phyloP scores from a whole-genome alignment of 106 monocot species.

The Chionographis japonica region DNA sequence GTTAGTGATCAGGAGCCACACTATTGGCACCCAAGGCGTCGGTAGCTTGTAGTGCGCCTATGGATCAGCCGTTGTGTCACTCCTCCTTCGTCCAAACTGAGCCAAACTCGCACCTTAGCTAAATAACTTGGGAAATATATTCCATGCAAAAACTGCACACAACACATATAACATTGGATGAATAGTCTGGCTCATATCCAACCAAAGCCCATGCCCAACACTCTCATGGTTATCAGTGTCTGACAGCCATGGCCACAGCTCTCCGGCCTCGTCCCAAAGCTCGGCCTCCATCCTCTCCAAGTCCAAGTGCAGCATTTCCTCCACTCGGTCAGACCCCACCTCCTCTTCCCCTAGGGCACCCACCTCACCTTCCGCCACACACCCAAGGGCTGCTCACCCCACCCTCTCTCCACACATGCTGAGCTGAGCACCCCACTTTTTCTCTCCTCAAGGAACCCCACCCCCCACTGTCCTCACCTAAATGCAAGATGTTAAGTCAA shows the following conservation, averaged over 20 bases:
- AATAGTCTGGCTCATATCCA: not conserved
- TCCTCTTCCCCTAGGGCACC: not conserved
- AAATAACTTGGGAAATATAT: too few species aligned
- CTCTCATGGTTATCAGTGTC: not conserved
- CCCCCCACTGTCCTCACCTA: not conserved
- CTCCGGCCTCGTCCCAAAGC: slow-evolving; percentile 10
- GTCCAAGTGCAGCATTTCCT: slow-evolving; percentile 15
- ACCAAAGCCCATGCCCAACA: not conserved
- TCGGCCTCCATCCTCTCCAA: slow-evolving; percentile 9
- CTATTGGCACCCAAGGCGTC: too few species aligned
- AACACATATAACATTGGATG: too few species aligned
- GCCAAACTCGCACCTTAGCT: too few species aligned
- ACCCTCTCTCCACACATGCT: not conserved
- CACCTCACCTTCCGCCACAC: not conserved
- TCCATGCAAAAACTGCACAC: too few species aligned
- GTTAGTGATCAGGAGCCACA: too few species aligned
- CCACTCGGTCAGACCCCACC: not conserved
- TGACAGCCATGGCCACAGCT: slow-evolving; percentile 14
- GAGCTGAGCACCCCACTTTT: not conserved
- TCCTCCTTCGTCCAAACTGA: too few species aligned
- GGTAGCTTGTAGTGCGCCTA: too few species aligned
- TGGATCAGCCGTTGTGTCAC: too few species aligned
- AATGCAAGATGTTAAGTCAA: too few species aligned
- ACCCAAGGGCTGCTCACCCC: not conserved
- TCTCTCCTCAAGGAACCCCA: not conserved